Base-by-base conservation (phyloP, 2,329 filamentous ascomycete genomes). In the Nemania sp. region DNA sequence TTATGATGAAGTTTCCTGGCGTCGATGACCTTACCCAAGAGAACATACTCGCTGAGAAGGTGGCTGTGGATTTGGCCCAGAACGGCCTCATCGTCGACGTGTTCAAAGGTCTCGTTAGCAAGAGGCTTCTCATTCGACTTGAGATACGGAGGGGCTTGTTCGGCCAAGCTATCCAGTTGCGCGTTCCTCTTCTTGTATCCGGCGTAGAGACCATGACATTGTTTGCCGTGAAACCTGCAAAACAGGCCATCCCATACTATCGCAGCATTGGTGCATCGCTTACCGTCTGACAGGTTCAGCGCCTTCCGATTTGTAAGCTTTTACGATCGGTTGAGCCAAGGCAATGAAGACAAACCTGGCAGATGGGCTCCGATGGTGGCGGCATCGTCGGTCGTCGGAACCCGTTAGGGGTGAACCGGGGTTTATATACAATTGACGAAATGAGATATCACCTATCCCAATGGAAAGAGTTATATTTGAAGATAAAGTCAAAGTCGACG, bases 121-220 rank as follows among this genome's bases (percentile, higher is more conserved):
- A 84, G 75, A 2, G 81, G 75, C 1, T 74, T 73, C 49, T 77
- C 77, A 15, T 77, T 72, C 11, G 73, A 70, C 18, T 74, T 74
- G 10, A 85, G 75, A 66, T 80, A 84, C 20, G 71, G 26, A n/a
- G 82, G 82, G 2, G 74, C 77, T 35, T 76, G 68, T 11, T 73
- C 73, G 2, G 77, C 68, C 18, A 83, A 71, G 3, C 67, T 65
- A 62, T 86, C 83, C 3, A 86, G 79, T 54, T 79, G 77, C 8
- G 78, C 77, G 72, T 85, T 85, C 49, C 83, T 82, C 47, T 75
- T 79, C 70, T 85, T 85, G 74, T 86, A 86, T 8, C 83, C 84
- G 58, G 79, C 78, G 73, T 86, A 86, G 3, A 86, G 76, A 70
- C 80, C 81, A 70, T 81, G 77, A 65, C 79, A 82, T 70, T 83